phyloP scores from a whole-genome alignment of 257 asterid species.

The Asclepias syriaca region DNA sequence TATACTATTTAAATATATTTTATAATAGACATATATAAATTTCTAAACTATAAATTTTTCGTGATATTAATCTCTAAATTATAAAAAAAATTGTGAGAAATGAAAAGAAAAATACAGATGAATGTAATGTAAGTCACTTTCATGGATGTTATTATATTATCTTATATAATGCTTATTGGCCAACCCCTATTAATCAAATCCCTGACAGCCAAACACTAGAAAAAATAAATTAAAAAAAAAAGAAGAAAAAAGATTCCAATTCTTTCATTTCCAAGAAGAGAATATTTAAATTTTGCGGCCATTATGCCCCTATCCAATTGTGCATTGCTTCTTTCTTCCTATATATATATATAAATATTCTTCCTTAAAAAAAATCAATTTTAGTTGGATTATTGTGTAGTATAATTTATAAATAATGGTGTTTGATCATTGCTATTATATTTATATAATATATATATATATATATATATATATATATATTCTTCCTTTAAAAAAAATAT shows the following conservation, averaged over 20 bases:
- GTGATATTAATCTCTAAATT: no score
- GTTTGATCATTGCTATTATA: background rate
- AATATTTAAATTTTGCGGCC: conserved; percentile 19
- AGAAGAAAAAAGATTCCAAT: conserved; percentile 9
- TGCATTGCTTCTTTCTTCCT: background rate
- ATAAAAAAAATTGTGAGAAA: no score
- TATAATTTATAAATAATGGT: background rate
- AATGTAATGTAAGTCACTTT: background rate
- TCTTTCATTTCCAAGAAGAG: conserved; percentile 6
- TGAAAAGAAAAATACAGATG: background rate
- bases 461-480: no score
- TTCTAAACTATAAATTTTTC: no score
- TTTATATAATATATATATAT: no score
- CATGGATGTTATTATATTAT: conserved; percentile 8
- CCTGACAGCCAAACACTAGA: conserved; percentile 3
- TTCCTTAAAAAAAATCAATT: background rate
- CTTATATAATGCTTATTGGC: conserved; percentile 16
- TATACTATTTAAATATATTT: no score
- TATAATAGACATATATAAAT: no score
- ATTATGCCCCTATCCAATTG: background rate
- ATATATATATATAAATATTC: background rate
- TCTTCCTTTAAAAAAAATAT: background rate
- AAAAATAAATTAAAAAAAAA: no score
- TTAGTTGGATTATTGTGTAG: background rate
- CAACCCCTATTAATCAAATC: conserved; percentile 21